These are phyloP conservation scores for Boletus rubroflammeus DNA, from an alignment of 768 basidiomycete species.

Conservation along the genomic window DNA sequence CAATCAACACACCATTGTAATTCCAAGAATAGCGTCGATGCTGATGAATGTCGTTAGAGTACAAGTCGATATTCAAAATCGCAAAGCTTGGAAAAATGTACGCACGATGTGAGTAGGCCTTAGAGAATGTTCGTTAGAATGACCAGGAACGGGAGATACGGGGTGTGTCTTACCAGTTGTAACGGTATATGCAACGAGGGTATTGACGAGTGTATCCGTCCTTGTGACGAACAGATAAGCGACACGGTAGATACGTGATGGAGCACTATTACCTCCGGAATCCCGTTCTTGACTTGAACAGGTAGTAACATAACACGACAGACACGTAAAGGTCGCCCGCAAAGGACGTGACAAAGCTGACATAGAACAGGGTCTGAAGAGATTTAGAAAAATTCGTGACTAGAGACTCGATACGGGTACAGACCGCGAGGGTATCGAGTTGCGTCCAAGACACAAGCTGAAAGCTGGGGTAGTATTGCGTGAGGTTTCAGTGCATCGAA, in stretches of 20 bases:
- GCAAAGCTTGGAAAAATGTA: neutral
- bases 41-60: slow-evolving; percentile 27
- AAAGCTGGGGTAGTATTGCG: slow-evolving; percentile 33
- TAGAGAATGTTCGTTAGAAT: slow-evolving; percentile 23
- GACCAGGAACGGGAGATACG: slow-evolving; percentile 11
- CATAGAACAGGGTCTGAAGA: slow-evolving; percentile 45
- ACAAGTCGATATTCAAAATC: neutral
- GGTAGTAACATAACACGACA: slow-evolving; percentile 44
- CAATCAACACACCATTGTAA: slow-evolving; percentile 33
- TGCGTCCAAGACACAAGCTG: slow-evolving; percentile 34
- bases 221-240: slow-evolving; percentile 26
- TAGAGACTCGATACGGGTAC: slow-evolving; percentile 1
- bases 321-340: slow-evolving; percentile 51
- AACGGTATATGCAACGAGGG: slow-evolving; percentile 49
- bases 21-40: slow-evolving; percentile 43
- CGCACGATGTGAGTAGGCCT: slow-evolving; percentile 39
- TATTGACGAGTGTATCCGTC: slow-evolving; percentile 47
- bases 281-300: slow-evolving; percentile 49
- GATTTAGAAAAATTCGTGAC: neutral
- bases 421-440: slow-evolving; percentile 38
- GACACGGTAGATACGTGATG: neutral
- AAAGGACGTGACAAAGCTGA: slow-evolving; percentile 49
- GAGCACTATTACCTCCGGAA: slow-evolving; percentile 38
- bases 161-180: slow-evolving; percentile 46
- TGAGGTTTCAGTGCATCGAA: neutral